These are phyloP conservation scores for Triticum dicoccoides DNA, from an alignment of 176 grass and related monocot genomes.

Conservation along the genomic window DNA sequence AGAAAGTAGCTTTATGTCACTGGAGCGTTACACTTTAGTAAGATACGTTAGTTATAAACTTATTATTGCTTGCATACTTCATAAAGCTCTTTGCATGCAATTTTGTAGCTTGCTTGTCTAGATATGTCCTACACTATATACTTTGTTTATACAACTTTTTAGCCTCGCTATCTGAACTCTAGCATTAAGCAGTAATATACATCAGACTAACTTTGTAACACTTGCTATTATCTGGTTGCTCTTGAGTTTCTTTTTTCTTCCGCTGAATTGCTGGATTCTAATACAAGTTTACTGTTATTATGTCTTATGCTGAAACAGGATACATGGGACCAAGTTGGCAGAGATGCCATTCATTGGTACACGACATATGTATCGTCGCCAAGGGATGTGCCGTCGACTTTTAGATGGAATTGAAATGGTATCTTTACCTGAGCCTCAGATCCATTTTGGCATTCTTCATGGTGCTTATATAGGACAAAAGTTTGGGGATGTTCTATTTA, in stretches of 20 bases:
- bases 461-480: conserved; percentile 10
- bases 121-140: not conserved
- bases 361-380: conserved; percentile 70
- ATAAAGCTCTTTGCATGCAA: not conserved
- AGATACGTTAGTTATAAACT: not conserved
- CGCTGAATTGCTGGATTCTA: conserved; percentile 2
- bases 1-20: not conserved
- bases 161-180: conserved; percentile 23
- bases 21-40: conserved; percentile 8
- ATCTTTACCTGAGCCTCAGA: conserved; percentile 16
- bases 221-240: not conserved
- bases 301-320: conserved; percentile 55
- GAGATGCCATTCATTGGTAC: conserved; percentile 99
- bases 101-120: conserved; percentile 17
- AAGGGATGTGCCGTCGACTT: conserved; percentile 89
- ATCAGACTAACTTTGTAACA: not conserved
- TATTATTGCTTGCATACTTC: not conserved
- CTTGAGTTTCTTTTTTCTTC: conserved; percentile 13
- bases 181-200: not conserved
- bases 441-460: not conserved
- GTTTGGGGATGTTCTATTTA: conserved; percentile 2
- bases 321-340: conserved; percentile 88
- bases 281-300: conserved; percentile 23
- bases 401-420: conserved; percentile 86
- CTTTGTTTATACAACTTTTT: not conserved